Conservation (phyloP, 805 yeast genomes). For the Candida krabiensis region DNA sequence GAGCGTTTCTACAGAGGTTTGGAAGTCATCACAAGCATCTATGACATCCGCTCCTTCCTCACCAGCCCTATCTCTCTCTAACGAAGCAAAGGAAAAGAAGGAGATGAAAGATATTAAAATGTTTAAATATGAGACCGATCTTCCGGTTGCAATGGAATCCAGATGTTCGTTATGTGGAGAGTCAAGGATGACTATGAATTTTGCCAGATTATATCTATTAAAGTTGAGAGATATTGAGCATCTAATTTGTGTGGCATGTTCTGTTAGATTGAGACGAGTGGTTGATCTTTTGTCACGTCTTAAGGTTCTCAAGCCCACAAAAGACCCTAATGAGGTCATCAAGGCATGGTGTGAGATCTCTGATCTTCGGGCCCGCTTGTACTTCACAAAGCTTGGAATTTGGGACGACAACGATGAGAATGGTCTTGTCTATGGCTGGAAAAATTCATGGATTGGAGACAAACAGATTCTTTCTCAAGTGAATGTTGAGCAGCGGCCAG, state of each 20-base stretch:
- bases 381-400: conserved; percentile 81
- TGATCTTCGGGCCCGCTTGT: conserved; percentile 67
- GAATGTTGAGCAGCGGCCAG: too few species aligned
- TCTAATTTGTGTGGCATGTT: conserved; percentile 80
- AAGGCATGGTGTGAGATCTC: conserved; percentile 66
- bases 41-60: conserved; percentile 13
- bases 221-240: conserved; percentile 46
- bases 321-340: conserved; percentile 35
- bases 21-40: conserved; percentile 39
- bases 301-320: conserved; percentile 41
- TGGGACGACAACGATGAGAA: conserved; percentile 52
- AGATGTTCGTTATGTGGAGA: conserved; percentile 90
- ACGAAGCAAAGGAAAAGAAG: conserved; percentile 18
- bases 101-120: conserved; percentile 16
- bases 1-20: conserved; percentile 76
- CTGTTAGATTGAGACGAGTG: conserved; percentile 72
- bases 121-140: conserved; percentile 36
- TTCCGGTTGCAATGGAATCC: conserved; percentile 72
- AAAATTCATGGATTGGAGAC: conserved; percentile 29
- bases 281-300: conserved; percentile 83
- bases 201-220: conserved; percentile 73
- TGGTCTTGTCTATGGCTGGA: conserved; percentile 35
- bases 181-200: conserved; percentile 62
- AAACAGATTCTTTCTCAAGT: background rate
- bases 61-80: conserved; percentile 14